A percentile compares a stretch with the other conserved stretches of the same genome.
Conservation (phyloP, 139 green algal genomes). For the Asterochloris sp. region DNA sequence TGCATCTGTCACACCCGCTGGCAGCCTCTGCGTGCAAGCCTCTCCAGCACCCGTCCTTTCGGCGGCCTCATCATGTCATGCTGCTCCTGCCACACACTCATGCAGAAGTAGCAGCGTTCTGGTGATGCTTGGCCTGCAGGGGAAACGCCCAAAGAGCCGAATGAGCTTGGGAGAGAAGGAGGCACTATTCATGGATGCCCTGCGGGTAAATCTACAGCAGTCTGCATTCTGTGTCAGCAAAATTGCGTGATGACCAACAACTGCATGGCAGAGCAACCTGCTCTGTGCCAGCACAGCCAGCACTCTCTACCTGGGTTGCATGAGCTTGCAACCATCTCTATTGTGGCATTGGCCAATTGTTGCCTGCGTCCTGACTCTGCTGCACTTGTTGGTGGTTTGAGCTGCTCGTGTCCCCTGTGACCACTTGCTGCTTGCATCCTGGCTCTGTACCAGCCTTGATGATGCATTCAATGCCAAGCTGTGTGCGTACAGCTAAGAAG, state of each 20-base stretch:
- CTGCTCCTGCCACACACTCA: too few species aligned
- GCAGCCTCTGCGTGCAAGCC: too few species aligned
- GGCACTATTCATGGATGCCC: constrained; percentile 74
- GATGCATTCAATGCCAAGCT: background rate
- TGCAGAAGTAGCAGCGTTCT: too few species aligned
- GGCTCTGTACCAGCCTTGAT: background rate
- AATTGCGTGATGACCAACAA: too few species aligned
- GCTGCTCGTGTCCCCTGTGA: background rate
- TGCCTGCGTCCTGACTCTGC: background rate
- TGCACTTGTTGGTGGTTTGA: background rate
- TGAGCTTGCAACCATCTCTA: too few species aligned
- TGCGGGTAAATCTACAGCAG: constrained; percentile 36
- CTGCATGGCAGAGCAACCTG: too few species aligned
- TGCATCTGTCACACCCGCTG: background rate
- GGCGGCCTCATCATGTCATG: too few species aligned
- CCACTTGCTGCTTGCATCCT: background rate
- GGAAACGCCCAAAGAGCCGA: constrained; percentile 17
- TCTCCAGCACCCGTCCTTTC: too few species aligned
- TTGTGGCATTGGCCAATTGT: too few species aligned
- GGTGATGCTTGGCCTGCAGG: constrained; percentile 6
- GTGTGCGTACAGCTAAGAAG: background rate
- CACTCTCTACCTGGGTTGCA: too few species aligned
- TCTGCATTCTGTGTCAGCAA: background rate
- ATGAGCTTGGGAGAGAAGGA: constrained; percentile 81
- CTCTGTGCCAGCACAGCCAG: too few species aligned